Conservation (phyloP, 2,329 filamentous ascomycete genomes). For the Albifimbria verrucaria region DNA sequence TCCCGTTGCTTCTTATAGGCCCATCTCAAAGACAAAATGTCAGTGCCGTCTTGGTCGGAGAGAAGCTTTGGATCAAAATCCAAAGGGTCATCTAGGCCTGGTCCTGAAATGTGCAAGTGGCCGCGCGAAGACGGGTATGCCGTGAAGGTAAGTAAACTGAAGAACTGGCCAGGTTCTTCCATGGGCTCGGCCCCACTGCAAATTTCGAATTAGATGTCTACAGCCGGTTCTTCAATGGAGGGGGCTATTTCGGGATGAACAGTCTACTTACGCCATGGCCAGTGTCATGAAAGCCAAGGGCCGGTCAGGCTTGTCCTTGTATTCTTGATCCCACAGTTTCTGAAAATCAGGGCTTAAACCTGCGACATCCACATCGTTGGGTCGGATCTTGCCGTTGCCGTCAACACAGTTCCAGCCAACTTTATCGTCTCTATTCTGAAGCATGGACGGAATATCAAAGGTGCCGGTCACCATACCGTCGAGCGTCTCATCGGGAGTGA, state of each 20-base stretch:
- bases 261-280: too few relatives aligned
- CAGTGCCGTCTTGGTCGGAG: constrained; percentile 35
- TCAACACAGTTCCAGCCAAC: neutral
- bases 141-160: constrained; percentile 49
- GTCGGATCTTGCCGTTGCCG: neutral
- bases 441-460: constrained; percentile 17
- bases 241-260: too few relatives aligned
- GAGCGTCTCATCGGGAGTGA: constrained; percentile 24
- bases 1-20: constrained; percentile 62
- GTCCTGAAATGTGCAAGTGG: constrained; percentile 52
- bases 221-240: neutral
- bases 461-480: neutral
- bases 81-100: constrained; percentile 33
- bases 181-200: too few relatives aligned
- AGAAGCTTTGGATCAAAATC: constrained; percentile 57
- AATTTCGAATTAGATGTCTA: neutral
- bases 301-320: neutral
- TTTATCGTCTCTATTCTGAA: neutral
- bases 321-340: neutral
- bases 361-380: neutral
- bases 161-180: constrained; percentile 46
- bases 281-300: constrained; percentile 35
- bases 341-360: neutral
- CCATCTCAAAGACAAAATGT: constrained; percentile 58
- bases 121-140: constrained; percentile 61